Evolutionary conservation across 257 asterid species (phyloP).

Genomic region (Lavandula angustifolia): DNA sequence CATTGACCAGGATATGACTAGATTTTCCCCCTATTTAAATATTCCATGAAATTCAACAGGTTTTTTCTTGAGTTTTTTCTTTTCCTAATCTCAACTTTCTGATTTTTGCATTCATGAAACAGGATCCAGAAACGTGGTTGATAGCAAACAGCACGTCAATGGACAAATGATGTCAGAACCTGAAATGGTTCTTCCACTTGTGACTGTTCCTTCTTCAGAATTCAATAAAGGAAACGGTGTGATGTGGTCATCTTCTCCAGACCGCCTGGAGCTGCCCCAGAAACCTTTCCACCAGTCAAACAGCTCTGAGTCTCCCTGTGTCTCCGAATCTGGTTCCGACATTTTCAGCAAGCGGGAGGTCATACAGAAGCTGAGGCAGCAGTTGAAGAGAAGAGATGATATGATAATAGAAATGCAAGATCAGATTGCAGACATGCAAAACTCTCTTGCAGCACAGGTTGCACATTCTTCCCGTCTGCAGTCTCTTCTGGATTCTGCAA

Average conservation of each 20-base stretch:
- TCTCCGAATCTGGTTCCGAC: constrained; percentile 93
- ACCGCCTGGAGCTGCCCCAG: constrained; percentile 78
- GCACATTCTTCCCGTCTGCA: constrained; percentile 78
- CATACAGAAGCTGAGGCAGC: constrained; percentile 85
- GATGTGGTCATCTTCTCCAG: constrained; percentile 80
- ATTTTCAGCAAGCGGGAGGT: constrained; percentile 84
- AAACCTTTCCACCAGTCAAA: constrained; percentile 82
- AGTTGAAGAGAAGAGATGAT: constrained; percentile 89
- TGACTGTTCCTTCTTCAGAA: constrained; percentile 60
- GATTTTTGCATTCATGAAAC: constrained; percentile 25
- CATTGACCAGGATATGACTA: constrained; percentile 18
- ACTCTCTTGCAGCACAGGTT: constrained; percentile 53
- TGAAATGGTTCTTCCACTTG: constrained; percentile 74
- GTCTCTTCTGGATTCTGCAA: constrained; percentile 69
- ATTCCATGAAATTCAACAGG: background rate
- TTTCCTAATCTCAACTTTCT: background rate
- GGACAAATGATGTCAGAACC: constrained; percentile 55
- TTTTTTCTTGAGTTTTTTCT: background rate
- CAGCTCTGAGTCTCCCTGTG: constrained; percentile 89
- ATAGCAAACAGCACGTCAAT: constrained; percentile 57
- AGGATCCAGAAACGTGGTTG: constrained; percentile 59
- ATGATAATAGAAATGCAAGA: constrained; percentile 95
- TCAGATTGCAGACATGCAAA: constrained; percentile 71
- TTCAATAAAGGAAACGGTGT: constrained; percentile 72
- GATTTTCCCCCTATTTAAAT: background rate